phyloP scores from a whole-genome alignment of 495 filamentous ascomycete species.

The Rostrohypoxylon terebratum region DNA sequence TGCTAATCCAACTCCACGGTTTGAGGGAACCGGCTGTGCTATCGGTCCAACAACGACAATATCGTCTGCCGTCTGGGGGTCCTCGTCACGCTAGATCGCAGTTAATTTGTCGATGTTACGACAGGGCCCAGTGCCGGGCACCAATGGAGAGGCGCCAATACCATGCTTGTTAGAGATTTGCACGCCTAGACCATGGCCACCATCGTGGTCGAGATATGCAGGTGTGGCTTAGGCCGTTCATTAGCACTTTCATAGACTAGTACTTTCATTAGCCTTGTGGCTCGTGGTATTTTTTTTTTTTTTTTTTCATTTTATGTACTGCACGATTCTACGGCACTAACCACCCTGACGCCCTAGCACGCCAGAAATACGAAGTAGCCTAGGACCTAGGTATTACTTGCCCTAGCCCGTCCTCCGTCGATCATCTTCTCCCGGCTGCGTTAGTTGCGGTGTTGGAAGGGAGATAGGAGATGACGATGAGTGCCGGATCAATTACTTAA shows the following conservation, averaged over 20 bases:
- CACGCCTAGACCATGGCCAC: not conserved
- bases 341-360: not conserved
- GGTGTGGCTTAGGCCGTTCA: not conserved
- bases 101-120: slow-evolving; percentile 8
- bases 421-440: not conserved
- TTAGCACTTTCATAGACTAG: slow-evolving; percentile 1
- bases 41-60: slow-evolving; percentile 8
- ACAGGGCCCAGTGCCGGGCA: not conserved
- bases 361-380: not conserved
- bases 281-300: not conserved
- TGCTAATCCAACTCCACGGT: slow-evolving; percentile 24
- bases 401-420: not conserved
- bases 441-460: not conserved
- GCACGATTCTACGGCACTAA: not conserved
- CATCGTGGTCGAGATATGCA: not conserved
- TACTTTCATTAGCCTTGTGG: not conserved
- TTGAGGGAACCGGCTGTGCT: slow-evolving; percentile 22
- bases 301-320: not conserved
- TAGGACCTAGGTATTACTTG: too few relatives aligned
- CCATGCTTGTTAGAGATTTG: slow-evolving; percentile 7
- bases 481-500: not conserved
- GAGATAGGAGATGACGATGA: not conserved
- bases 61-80: not conserved
- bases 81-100: not conserved
- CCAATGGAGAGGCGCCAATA: not conserved